A percentile compares a stretch with the other conserved stretches of the same genome.
These are phyloP conservation scores for Globisporangium middletonii DNA, from an alignment of 352 stramenopile genomes.

Conservation along the genomic window DNA sequence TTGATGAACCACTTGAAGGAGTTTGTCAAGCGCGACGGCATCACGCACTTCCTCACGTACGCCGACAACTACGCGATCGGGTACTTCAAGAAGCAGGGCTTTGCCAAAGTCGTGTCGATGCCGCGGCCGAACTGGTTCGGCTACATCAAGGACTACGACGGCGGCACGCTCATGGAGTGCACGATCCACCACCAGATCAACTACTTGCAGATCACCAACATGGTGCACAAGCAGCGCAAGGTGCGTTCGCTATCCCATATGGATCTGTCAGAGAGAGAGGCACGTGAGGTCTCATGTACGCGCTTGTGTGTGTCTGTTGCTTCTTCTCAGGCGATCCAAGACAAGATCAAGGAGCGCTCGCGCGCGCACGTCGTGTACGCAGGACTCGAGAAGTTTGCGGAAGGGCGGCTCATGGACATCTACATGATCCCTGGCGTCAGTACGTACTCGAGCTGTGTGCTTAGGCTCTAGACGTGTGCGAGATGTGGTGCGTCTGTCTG, in stretches of 20 bases:
- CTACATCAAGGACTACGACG: slow-evolving; percentile 99
- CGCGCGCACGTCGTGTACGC: slow-evolving; percentile 67
- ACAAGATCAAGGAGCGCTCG: slow-evolving; percentile 78
- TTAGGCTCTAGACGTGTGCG: not conserved
- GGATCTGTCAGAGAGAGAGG: not conserved
- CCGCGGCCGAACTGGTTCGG: slow-evolving; percentile 89
- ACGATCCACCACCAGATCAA: slow-evolving; percentile 97
- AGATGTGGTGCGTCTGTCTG: too few species aligned
- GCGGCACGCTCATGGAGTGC: slow-evolving; percentile 99
- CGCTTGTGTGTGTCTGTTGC: too few species aligned
- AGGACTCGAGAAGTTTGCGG: slow-evolving; percentile 64
- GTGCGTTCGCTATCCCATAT: slow-evolving; percentile 35
- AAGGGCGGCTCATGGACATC: slow-evolving; percentile 80
- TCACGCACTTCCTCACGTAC: slow-evolving; percentile 98
- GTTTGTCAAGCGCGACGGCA: slow-evolving; percentile 88
- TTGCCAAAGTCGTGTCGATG: slow-evolving; percentile 87
- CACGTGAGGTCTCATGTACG: too few species aligned
- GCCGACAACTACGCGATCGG: slow-evolving; percentile 98
- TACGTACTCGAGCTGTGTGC: slow-evolving; percentile 30
- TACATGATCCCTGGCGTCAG: slow-evolving; percentile 84
- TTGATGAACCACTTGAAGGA: slow-evolving; percentile 99
- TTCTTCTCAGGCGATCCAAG: slow-evolving; percentile 53
- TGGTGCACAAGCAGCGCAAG: slow-evolving; percentile 92
- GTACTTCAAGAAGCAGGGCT: slow-evolving; percentile 99
- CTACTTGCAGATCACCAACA: slow-evolving; percentile 94